Percentiles rank a stretch among this genome's conserved stretches.
Evolutionary conservation across 164 flowering plant genomes (phyloP).

Genomic region (Euptelea pleiosperma): DNA sequence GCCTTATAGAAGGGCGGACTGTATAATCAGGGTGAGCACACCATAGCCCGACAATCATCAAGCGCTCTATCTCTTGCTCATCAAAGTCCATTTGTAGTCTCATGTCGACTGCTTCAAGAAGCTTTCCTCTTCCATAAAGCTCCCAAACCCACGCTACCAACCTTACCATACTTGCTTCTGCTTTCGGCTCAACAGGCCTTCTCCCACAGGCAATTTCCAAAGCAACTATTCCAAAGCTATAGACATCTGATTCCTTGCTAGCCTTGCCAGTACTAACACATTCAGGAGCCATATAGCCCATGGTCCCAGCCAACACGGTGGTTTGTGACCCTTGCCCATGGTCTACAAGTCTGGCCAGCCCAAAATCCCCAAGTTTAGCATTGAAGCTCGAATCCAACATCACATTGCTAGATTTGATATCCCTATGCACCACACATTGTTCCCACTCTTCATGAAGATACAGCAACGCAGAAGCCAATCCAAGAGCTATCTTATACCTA

Average conservation of each 20-base stretch:
- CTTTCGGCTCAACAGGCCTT: conserved; percentile 29
- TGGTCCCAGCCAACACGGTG: conserved; percentile 46
- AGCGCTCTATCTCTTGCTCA: conserved; percentile 22
- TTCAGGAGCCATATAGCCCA: conserved; percentile 57
- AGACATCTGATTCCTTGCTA: conserved; percentile 49
- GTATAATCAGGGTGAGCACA: conserved; percentile 30
- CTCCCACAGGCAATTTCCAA: conserved; percentile 44
- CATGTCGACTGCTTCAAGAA: conserved; percentile 34
- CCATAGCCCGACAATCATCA: conserved; percentile 41
- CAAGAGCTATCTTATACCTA: conserved; percentile 40
- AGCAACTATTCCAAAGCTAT: conserved; percentile 48
- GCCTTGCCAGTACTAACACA: conserved; percentile 41
- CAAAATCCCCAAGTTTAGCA: conserved; percentile 55
- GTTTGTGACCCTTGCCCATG: conserved; percentile 41
- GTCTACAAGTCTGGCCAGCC: conserved; percentile 43
- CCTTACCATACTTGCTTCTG: conserved; percentile 13
- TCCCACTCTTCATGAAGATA: conserved; percentile 59
- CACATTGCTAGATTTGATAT: conserved; percentile 49
- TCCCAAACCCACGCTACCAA: conserved; percentile 51
- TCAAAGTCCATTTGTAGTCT: conserved; percentile 21
- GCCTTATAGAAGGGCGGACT: conserved; percentile 30
- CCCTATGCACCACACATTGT: conserved; percentile 52
- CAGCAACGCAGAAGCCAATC: conserved; percentile 43
- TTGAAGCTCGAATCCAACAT: conserved; percentile 49
- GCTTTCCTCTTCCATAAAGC: conserved; percentile 29